Percentiles rank a stretch among this genome's conserved stretches.
Conservation (phyloP, 805 yeast genomes). For the Metschnikowia peoriensis region DNA sequence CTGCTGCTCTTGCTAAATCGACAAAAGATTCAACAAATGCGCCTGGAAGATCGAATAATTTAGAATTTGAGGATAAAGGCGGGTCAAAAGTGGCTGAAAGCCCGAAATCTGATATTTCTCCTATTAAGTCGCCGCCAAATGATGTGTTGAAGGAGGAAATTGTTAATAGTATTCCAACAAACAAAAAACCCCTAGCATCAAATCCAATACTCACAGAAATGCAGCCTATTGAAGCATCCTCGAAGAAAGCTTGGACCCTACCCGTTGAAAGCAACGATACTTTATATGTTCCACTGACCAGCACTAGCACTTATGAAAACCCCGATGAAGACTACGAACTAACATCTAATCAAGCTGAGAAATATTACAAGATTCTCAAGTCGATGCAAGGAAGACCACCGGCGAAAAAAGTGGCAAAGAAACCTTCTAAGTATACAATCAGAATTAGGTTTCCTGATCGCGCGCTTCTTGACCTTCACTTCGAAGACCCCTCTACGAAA, state of each 20-base stretch:
- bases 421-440: conserved; percentile 29
- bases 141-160: too few species aligned
- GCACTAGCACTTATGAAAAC: conserved; percentile 29
- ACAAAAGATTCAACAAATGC: background rate
- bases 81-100: too few species aligned
- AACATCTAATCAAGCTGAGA: conserved; percentile 37
- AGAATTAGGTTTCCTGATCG: conserved; percentile 41
- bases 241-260: conserved; percentile 2
- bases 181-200: too few species aligned
- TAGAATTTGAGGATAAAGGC: too few species aligned
- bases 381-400: conserved; percentile 21
- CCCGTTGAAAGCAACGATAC: conserved; percentile 13
- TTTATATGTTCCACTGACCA: conserved; percentile 12
- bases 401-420: conserved; percentile 12
- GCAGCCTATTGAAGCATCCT: background rate
- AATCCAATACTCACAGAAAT: background rate
- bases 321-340: conserved; percentile 43
- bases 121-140: too few species aligned
- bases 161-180: too few species aligned
- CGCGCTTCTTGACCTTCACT: conserved; percentile 32
- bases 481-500: conserved; percentile 26
- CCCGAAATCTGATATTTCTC: too few species aligned
- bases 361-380: conserved; percentile 34
- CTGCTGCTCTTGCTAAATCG: background rate
- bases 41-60: background rate